Conservation (phyloP, 2,329 filamentous ascomycete genomes). For the Phaeosphaeriaceae sp. region DNA sequence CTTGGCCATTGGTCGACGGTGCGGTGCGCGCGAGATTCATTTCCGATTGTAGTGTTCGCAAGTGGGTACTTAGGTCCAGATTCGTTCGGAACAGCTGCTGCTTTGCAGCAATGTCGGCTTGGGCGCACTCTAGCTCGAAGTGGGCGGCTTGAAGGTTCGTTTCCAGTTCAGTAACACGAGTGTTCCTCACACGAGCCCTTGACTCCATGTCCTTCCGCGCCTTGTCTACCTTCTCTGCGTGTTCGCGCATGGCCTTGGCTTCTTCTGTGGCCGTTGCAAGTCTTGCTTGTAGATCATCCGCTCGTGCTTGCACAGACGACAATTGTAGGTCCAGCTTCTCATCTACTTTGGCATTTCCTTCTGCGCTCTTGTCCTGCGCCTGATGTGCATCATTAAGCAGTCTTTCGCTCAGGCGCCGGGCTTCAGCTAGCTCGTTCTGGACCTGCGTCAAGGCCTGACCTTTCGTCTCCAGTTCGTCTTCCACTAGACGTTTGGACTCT, state of each 20-base stretch:
- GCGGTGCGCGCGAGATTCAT: constrained; percentile 18
- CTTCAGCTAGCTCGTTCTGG: constrained; percentile 21
- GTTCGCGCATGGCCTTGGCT: constrained; percentile 31
- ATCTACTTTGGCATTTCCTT: constrained; percentile 14
- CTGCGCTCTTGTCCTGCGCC: constrained; percentile 1
- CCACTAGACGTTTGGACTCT: constrained; percentile 22
- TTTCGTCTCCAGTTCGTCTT: constrained; percentile 18
- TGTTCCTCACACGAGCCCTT: constrained; percentile 13
- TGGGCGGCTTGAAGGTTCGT: constrained; percentile 27
- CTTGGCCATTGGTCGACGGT: constrained; percentile 1
- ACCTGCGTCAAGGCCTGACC: constrained; percentile 19
- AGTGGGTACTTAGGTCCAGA: constrained; percentile 28
- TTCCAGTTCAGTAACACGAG: constrained; percentile 30
- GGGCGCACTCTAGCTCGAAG: constrained; percentile 35
- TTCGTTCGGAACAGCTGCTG: constrained; percentile 34
- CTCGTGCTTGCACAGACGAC: constrained; percentile 31
- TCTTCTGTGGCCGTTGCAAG: constrained; percentile 37
- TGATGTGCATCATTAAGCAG: constrained; percentile 13
- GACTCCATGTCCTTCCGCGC: constrained; percentile 14
- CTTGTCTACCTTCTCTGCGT: constrained; percentile 19
- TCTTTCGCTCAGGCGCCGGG: constrained; percentile 15
- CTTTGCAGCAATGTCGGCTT: constrained; percentile 32
- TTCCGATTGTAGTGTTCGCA: constrained; percentile 27
- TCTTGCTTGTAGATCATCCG: constrained; percentile 31
- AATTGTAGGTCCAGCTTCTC: constrained; percentile 27